Conservation (phyloP, 2,329 filamentous ascomycete species). For the Anthostomella pinea region DNA sequence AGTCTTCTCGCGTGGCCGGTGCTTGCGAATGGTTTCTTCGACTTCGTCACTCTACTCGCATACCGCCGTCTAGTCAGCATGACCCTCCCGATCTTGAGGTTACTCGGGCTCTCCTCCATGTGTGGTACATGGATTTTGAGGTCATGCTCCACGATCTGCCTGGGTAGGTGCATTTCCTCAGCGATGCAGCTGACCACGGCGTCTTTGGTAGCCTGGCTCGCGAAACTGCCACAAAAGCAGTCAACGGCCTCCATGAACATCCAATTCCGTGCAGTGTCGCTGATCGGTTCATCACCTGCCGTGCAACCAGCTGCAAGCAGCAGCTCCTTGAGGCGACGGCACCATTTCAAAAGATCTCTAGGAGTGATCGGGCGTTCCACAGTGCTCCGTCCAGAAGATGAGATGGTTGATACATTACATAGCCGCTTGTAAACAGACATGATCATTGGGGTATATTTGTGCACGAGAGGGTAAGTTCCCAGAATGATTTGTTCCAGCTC, state of each 20-base stretch:
- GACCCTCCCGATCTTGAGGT: constrained; percentile 64
- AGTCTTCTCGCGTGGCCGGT: constrained; percentile 81
- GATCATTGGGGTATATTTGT: constrained; percentile 58
- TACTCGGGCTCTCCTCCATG: constrained; percentile 59
- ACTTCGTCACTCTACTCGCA: constrained; percentile 47
- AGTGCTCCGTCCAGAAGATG: constrained; percentile 33
- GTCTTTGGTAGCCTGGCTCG: constrained; percentile 59
- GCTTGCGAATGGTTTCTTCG: constrained; percentile 74
- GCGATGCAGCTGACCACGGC: constrained; percentile 69
- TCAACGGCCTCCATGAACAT: constrained; percentile 95
- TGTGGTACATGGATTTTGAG: constrained; percentile 69
- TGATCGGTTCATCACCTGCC: constrained; percentile 66
- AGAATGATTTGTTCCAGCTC: constrained; percentile 76
- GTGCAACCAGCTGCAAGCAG: constrained; percentile 60
- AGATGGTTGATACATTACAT: constrained; percentile 39
- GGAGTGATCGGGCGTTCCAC: constrained; percentile 51
- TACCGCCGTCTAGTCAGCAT: constrained; percentile 57
- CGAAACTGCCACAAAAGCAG: constrained; percentile 82
- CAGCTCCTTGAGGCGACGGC: constrained; percentile 67
- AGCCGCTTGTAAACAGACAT: constrained; percentile 58
- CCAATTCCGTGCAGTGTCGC: constrained; percentile 69
- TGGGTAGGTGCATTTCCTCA: constrained; percentile 81
- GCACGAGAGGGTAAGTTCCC: constrained; percentile 67
- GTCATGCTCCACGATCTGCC: constrained; percentile 76
- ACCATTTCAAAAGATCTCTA: constrained; percentile 87